A percentile compares a stretch with the other conserved stretches of the same genome.
Evolutionary conservation across 2,329 filamentous ascomycete genomes (phyloP).

Genomic region (Botrytis fragariae): DNA sequence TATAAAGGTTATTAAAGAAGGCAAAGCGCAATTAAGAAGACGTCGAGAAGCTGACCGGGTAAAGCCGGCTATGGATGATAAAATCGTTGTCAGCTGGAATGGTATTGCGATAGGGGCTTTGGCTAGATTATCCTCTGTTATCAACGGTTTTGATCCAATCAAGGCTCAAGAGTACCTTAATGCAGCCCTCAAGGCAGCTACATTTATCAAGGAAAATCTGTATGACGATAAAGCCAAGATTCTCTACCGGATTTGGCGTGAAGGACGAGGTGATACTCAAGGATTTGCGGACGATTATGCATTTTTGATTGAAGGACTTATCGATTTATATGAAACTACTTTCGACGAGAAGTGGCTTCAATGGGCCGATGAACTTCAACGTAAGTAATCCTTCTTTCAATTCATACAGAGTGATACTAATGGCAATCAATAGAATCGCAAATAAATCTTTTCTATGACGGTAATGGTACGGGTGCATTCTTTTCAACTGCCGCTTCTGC

Average conservation of each 20-base stretch:
- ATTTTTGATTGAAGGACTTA: constrained; percentile 76
- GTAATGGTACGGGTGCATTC: constrained; percentile 54
- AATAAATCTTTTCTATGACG: constrained; percentile 74
- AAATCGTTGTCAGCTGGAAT: constrained; percentile 85
- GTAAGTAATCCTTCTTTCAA: constrained; percentile 43
- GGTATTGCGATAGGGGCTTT: constrained; percentile 82
- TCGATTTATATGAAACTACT: constrained; percentile 82
- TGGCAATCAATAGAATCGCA: constrained; percentile 58
- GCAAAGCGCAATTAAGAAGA: constrained; percentile 64
- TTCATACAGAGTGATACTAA: constrained; percentile 13
- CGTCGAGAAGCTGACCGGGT: constrained; percentile 73
- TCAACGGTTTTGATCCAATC: constrained; percentile 58
- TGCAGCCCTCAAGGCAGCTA: constrained; percentile 65
- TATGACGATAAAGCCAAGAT: constrained; percentile 63
- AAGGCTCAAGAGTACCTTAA: constrained; percentile 59
- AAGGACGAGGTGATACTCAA: constrained; percentile 60
- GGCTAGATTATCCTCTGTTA: constrained; percentile 67
- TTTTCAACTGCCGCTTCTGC: constrained; percentile 66
- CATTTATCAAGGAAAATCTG: constrained; percentile 70
- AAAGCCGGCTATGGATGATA: constrained; percentile 78
- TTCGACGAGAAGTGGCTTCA: constrained; percentile 71
- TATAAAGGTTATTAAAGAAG: constrained; percentile 62
- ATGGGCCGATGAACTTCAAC: constrained; percentile 80
- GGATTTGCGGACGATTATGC: constrained; percentile 95
- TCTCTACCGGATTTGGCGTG: constrained; percentile 72